phyloP scores from a whole-genome alignment of 768 basidiomycete species.

The Omphalotus guepiniiformis region DNA sequence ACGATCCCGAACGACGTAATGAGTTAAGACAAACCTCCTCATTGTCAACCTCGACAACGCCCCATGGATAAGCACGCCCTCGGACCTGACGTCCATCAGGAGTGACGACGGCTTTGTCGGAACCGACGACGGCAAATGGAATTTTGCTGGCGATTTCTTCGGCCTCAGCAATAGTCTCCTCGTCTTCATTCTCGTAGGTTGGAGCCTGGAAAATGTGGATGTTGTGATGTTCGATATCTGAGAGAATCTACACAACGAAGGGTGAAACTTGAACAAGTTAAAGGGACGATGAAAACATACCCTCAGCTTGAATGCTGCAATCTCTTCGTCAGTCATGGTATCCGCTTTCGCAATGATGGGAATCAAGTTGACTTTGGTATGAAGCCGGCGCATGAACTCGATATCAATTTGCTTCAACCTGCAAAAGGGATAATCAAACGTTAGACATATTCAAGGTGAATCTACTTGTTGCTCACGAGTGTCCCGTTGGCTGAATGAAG shows the following conservation, averaged over 20 bases:
- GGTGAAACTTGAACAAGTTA: constrained; percentile 5
- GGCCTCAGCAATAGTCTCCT: constrained; percentile 95
- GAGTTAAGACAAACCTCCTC: constrained; percentile 47
- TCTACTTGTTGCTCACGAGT: constrained; percentile 66
- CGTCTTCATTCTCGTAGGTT: constrained; percentile 96
- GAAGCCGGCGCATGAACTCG: constrained; percentile 97
- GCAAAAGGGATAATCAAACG: constrained; percentile 1
- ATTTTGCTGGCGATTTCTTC: constrained; percentile 99
- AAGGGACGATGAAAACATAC: constrained; percentile 33
- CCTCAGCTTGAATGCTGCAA: constrained; percentile 87
- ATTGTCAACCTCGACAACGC: constrained; percentile 98
- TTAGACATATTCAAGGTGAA: neutral
- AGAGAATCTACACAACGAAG: constrained; percentile 73
- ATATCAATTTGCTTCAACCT: constrained; percentile 98
- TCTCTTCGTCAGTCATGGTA: constrained; percentile 95
- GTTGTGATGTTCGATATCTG: constrained; percentile 91
- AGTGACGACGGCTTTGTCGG: constrained; percentile 75
- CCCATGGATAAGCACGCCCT: constrained; percentile 97
- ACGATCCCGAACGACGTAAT: neutral
- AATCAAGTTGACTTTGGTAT: constrained; percentile 97
- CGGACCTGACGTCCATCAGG: constrained; percentile 90
- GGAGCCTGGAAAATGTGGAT: constrained; percentile 99
- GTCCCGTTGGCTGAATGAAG: constrained; percentile 98
- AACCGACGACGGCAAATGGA: constrained; percentile 97
- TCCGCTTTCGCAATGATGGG: constrained; percentile 99